Evolutionary conservation across 805 yeast genomes (phyloP).

Genomic region (Lipomyces anomalus): DNA sequence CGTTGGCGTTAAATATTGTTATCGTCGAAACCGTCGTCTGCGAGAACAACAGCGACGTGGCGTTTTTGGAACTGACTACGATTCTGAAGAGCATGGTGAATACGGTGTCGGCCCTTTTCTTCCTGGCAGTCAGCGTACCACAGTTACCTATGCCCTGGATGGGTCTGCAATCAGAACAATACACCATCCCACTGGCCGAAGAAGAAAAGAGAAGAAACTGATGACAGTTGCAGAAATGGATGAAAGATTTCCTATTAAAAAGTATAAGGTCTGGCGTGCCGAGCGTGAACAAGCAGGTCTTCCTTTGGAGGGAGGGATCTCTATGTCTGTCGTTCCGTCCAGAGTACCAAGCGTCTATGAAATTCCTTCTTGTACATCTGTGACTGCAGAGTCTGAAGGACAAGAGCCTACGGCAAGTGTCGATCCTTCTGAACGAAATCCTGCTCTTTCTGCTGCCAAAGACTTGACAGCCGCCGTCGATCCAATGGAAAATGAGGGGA

Average conservation of each 20-base stretch:
- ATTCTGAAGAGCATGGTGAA: conserved; percentile 2
- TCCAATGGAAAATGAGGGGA: not conserved
- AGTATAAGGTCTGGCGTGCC: conserved; percentile 31
- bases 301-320: conserved; percentile 18
- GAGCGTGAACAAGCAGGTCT: conserved; percentile 25
- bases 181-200: conserved; percentile 25
- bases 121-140: conserved; percentile 4
- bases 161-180: conserved; percentile 1
- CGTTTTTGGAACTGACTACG: conserved; percentile 4
- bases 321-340: not conserved
- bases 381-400: not conserved
- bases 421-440: not conserved
- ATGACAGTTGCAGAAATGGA: conserved; percentile 30
- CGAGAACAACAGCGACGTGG: conserved; percentile 8
- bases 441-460: not conserved
- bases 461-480: not conserved
- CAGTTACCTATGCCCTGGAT: conserved; percentile 8
- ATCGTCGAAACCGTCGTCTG: conserved; percentile 27
- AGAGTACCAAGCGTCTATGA: not conserved
- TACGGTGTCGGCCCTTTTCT: not conserved
- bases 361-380: not conserved
- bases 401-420: not conserved
- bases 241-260: conserved; percentile 30
- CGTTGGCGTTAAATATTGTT: conserved; percentile 32
- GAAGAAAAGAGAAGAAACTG: conserved; percentile 26